phyloP scores from a whole-genome alignment of 495 filamentous ascomycete species.

The Tuber brumale region DNA sequence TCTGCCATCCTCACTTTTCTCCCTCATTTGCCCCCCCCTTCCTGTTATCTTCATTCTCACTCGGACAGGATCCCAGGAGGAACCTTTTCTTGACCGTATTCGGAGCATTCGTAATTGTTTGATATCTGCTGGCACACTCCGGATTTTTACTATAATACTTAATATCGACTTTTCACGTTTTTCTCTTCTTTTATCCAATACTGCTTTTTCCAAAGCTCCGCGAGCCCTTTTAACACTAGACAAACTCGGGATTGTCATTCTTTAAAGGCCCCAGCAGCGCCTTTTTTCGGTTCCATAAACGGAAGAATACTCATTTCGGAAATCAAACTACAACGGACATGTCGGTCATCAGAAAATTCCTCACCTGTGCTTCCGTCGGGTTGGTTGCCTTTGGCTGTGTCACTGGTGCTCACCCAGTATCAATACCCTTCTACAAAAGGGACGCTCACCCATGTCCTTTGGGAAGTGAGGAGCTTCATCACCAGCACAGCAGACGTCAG shows the following conservation, averaged over 20 bases:
- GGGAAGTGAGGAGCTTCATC: slow-evolving; percentile 8
- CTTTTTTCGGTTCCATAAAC: neutral
- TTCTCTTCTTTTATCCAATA: neutral
- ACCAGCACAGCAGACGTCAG: slow-evolving; percentile 49
- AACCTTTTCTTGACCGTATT: slow-evolving; percentile 42
- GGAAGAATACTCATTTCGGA: slow-evolving; percentile 12
- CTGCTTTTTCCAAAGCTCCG: slow-evolving; percentile 17
- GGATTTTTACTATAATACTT: slow-evolving; percentile 41
- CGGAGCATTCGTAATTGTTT: slow-evolving; percentile 37
- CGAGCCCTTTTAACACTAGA: slow-evolving; percentile 3
- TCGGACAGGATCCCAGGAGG: slow-evolving; percentile 32
- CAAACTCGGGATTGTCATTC: neutral
- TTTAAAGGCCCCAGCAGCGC: neutral
- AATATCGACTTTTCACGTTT: slow-evolving; percentile 34
- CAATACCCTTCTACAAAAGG: slow-evolving; percentile 26
- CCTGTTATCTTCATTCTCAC: slow-evolving; percentile 25
- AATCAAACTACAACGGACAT: slow-evolving; percentile 44
- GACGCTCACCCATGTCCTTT: slow-evolving; percentile 38
- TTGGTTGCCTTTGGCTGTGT: slow-evolving; percentile 46
- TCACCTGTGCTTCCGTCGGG: slow-evolving; percentile 45
- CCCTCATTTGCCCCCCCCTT: slow-evolving; percentile 20
- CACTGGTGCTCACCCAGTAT: slow-evolving; percentile 47
- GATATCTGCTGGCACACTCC: slow-evolving; percentile 31
- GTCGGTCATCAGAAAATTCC: slow-evolving; percentile 44
- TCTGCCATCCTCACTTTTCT: slow-evolving; percentile 19